phyloP scores from a whole-genome alignment of 768 basidiomycete species.

The Termitomyces sp. region DNA sequence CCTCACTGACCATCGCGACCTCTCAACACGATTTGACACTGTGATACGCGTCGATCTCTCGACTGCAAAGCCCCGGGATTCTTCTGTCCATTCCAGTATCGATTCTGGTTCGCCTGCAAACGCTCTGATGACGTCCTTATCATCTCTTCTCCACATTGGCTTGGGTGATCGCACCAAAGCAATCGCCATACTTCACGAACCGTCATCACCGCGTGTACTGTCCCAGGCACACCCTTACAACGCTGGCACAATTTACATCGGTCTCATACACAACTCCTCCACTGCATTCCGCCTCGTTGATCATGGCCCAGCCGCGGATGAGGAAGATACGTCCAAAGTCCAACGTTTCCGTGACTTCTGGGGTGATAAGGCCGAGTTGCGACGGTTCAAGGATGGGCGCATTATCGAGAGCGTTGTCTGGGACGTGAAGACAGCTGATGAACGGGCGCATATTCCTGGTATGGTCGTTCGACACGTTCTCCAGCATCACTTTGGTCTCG shows the following conservation, averaged over 20 bases:
- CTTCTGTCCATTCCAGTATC: conserved; percentile 39
- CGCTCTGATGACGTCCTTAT: conserved; percentile 50
- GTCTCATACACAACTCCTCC: conserved; percentile 66
- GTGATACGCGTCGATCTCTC: conserved; percentile 57
- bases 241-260: conserved; percentile 54
- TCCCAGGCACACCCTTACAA: conserved; percentile 52
- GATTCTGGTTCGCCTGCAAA: conserved; percentile 59
- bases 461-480: conserved; percentile 75
- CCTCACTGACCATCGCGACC: conserved; percentile 61
- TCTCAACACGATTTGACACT: conserved; percentile 67
- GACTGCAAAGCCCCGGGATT: conserved; percentile 35
- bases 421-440: conserved; percentile 79
- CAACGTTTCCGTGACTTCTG: conserved; percentile 78
- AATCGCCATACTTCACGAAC: conserved; percentile 53
- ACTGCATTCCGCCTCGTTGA: conserved; percentile 85
- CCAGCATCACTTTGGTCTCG: conserved; percentile 68
- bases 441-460: conserved; percentile 71
- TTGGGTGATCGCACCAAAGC: conserved; percentile 70
- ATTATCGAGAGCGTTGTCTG: conserved; percentile 96
- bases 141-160: conserved; percentile 50
- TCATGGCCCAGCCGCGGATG: conserved; percentile 79
- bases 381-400: conserved; percentile 93
- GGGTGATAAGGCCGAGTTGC: conserved; percentile 88
- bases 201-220: conserved; percentile 37
- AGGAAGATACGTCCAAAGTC: conserved; percentile 42